phyloP scores from a whole-genome alignment of 192 early-diverging fungal species.

The Anaeromyces robustus region DNA sequence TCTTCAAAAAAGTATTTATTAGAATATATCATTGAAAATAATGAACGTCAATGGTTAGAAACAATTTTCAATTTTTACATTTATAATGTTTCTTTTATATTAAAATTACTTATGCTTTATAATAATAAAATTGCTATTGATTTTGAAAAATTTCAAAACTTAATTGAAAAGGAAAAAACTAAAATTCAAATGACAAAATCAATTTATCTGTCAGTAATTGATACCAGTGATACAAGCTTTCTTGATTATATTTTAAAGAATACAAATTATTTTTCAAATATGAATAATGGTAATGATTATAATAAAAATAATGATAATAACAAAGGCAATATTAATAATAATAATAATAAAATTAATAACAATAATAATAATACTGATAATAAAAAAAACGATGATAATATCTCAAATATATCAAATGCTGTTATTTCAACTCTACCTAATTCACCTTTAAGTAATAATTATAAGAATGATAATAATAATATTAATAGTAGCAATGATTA shows the following conservation, averaged over 20 bases:
- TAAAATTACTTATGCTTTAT: background rate
- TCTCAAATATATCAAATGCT: no score
- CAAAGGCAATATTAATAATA: no score
- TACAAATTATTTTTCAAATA: no score
- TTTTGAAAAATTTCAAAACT: background rate
- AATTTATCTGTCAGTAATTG: background rate
- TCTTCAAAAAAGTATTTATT: background rate
- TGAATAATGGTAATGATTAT: no score
- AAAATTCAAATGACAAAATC: background rate
- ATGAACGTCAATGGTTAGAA: background rate
- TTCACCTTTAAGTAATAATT: no score
- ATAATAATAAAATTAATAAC: no score
- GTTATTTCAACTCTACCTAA: no score
- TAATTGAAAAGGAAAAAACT: background rate
- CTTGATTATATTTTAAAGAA: background rate
- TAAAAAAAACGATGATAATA: no score
- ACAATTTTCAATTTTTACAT: background rate
- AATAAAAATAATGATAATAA: no score
- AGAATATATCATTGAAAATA: background rate
- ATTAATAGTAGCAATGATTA: no score
- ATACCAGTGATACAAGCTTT: background rate
- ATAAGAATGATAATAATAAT: background rate
- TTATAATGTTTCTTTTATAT: background rate
- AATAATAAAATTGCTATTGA: background rate
- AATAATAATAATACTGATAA: no score